Conservation (phyloP, 768 basidiomycete genomes). For the Postia placenta region DNA sequence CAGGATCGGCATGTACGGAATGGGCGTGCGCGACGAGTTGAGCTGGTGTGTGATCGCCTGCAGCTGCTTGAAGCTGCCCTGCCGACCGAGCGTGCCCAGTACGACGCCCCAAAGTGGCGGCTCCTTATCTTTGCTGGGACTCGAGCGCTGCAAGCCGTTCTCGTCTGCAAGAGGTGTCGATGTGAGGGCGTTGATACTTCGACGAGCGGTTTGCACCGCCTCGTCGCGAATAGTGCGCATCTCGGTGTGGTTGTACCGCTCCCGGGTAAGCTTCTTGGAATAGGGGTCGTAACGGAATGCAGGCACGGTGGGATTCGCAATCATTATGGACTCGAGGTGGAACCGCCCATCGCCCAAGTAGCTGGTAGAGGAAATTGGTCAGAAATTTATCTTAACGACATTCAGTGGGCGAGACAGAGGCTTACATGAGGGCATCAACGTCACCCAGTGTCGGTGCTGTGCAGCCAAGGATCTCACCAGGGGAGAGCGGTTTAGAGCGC, state of each 20-base stretch:
- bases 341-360: slow-evolving; percentile 98
- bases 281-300: slow-evolving; percentile 99
- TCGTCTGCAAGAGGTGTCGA: slow-evolving; percentile 2
- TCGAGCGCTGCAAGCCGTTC: background rate
- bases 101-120: slow-evolving; percentile 78
- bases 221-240: slow-evolving; percentile 74
- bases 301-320: slow-evolving; percentile 92
- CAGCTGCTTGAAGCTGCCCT: slow-evolving; percentile 88
- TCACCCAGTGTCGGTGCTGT: slow-evolving; percentile 79
- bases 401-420: slow-evolving; percentile 6
- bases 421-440: slow-evolving; percentile 90
- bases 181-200: slow-evolving; percentile 40
- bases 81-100: slow-evolving; percentile 89
- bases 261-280: slow-evolving; percentile 92
- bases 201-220: slow-evolving; percentile 69
- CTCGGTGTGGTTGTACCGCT: slow-evolving; percentile 82
- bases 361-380: slow-evolving; percentile 34
- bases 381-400: background rate
- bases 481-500: slow-evolving; percentile 85
- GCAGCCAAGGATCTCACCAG: slow-evolving; percentile 95
- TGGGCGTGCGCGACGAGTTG: slow-evolving; percentile 40
- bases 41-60: slow-evolving; percentile 76
- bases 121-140: slow-evolving; percentile 14
- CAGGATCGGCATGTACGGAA: slow-evolving; percentile 85
- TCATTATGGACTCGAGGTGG: slow-evolving; percentile 98